Percentiles rank a stretch among this genome's conserved stretches.
These are phyloP conservation scores for Ceratocystis harringtonii DNA, from an alignment of 2,329 filamentous ascomycete genomes.

Conservation along the genomic window DNA sequence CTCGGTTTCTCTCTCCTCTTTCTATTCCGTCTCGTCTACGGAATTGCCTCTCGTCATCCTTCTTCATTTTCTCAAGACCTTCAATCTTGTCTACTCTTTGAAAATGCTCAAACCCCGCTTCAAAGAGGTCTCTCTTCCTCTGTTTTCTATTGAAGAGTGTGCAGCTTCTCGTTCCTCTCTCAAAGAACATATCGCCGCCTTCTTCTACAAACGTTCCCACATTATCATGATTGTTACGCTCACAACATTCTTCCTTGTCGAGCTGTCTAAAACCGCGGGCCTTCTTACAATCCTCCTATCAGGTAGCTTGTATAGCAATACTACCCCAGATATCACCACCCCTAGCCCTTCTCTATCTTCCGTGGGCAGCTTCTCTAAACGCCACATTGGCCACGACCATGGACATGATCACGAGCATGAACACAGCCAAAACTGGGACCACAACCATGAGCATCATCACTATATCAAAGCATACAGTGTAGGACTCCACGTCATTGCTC, in stretches of 20 bases:
- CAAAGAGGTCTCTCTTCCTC: neutral
- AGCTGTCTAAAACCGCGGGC: no score
- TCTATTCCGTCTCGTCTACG: neutral
- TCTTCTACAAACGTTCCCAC: neutral
- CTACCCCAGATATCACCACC: neutral
- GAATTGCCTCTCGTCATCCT: neutral
- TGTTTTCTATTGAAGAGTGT: neutral
- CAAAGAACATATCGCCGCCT: neutral
- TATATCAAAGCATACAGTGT: conserved; percentile 33
- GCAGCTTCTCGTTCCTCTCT: neutral
- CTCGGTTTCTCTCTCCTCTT: neutral
- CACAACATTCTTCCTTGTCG: no score
- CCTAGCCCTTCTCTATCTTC: neutral
- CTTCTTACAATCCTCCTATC: no score
- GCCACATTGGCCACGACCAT: conserved; percentile 6
- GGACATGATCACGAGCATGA: neutral
- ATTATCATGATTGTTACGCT: no score
- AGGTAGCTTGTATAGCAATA: neutral
- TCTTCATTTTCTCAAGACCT: neutral
- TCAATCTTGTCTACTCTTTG: neutral
- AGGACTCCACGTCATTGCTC: conserved; percentile 41
- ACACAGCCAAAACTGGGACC: neutral
- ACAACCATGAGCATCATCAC: neutral
- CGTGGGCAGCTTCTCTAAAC: neutral
- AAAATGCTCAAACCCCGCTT: neutral